phyloP scores from a whole-genome alignment of 495 filamentous ascomycete genomes.

The Schizothecium vesticola region DNA sequence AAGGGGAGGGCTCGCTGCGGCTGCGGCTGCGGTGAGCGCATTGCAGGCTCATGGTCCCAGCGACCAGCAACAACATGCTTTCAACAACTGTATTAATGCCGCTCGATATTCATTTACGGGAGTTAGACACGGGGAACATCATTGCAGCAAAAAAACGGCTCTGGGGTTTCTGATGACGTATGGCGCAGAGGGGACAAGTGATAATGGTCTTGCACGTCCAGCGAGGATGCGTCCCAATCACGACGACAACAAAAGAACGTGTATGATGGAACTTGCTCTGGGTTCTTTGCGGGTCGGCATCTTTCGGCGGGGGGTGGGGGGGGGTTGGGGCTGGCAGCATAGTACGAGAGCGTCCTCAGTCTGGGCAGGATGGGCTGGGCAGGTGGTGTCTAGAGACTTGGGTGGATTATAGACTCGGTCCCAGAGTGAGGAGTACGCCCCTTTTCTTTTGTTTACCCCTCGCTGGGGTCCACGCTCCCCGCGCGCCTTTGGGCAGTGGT shows the following conservation, averaged over 20 bases:
- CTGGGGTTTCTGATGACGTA: slow-evolving; percentile 24
- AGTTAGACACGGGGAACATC: slow-evolving; percentile 27
- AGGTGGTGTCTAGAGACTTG: not conserved
- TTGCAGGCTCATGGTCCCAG: not conserved
- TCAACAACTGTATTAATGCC: slow-evolving; percentile 23
- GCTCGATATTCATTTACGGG: slow-evolving; percentile 32
- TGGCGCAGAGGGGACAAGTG: slow-evolving; percentile 2
- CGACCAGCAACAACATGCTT: not conserved
- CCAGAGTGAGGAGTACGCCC: not conserved
- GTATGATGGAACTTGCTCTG: slow-evolving; percentile 14
- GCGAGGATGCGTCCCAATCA: slow-evolving; percentile 6
- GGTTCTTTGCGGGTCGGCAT: slow-evolving; percentile 2
- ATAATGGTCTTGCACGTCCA: slow-evolving; percentile 3
- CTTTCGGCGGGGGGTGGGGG: not conserved
- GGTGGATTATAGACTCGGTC: not conserved
- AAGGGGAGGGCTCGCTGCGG: not conserved
- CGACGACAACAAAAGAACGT: slow-evolving; percentile 12
- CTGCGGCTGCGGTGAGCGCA: not conserved
- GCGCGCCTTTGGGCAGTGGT: not conserved
- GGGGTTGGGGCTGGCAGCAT: not conserved
- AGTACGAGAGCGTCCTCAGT: not conserved
- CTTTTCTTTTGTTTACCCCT: not conserved
- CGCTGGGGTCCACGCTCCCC: not conserved
- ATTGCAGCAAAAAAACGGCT: slow-evolving; percentile 20
- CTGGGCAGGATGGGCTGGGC: not conserved